These are phyloP conservation scores for Clathrospora elynae DNA, from an alignment of 2,329 filamentous ascomycete species.

Conservation along the genomic window DNA sequence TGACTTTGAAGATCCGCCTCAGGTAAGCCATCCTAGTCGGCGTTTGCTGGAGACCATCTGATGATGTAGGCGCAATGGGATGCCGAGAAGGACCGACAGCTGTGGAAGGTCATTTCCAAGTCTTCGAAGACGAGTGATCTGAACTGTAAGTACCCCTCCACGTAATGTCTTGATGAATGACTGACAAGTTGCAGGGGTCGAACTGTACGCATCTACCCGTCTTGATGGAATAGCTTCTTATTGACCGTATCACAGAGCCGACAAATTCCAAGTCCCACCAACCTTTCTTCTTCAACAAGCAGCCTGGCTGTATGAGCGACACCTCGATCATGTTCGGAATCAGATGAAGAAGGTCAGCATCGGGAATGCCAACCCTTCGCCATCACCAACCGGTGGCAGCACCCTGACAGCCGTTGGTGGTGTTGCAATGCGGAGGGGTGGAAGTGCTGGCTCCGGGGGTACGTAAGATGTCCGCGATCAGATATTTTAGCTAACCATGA, in stretches of 20 bases:
- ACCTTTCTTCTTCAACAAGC: constrained; percentile 91
- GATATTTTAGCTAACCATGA: constrained; percentile 5
- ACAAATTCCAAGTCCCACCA: constrained; percentile 80
- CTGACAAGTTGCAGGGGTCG: constrained; percentile 64
- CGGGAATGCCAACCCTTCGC: constrained; percentile 62
- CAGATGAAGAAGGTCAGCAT: constrained; percentile 80
- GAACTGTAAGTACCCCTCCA: constrained; percentile 67
- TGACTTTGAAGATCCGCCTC: constrained; percentile 87
- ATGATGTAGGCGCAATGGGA: constrained; percentile 79
- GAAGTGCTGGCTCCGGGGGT: constrained; percentile 54
- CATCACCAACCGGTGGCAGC: constrained; percentile 44
- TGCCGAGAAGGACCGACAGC: constrained; percentile 77
- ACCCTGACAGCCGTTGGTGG: constrained; percentile 50
- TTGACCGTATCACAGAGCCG: constrained; percentile 56
- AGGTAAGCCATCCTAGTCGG: constrained; percentile 58
- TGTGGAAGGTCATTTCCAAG: constrained; percentile 90
- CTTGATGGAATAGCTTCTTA: not conserved
- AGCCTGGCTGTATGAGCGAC: constrained; percentile 89
- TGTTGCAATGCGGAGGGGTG: constrained; percentile 58
- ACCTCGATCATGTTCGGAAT: constrained; percentile 85
- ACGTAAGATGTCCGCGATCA: not conserved
- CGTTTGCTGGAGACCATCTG: constrained; percentile 11
- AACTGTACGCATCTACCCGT: constrained; percentile 62
- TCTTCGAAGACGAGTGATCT: constrained; percentile 79
- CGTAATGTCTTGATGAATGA: too few relatives aligned